Base-by-base conservation (phyloP, 345 rosid genomes). In the Eucalyptus brandiana region DNA sequence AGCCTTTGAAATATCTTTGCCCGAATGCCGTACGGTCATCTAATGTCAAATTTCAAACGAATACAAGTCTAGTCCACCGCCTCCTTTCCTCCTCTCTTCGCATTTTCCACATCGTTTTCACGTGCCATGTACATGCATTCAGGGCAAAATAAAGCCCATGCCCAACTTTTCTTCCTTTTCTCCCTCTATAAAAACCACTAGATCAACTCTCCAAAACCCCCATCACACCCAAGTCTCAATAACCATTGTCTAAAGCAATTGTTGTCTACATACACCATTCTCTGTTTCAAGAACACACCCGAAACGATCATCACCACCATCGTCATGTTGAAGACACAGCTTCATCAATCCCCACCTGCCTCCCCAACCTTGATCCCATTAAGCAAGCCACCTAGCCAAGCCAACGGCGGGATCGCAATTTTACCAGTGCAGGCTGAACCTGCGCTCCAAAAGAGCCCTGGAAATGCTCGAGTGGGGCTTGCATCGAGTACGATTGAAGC, bases 311-410 rank as follows among this genome's bases (percentile, higher is more conserved):
- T 13, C 34, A 13, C 32, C 69, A 13, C 69, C 69, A 60, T 60
- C 34, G n/a, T 60, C 69, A 94, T 93, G 94, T 87, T 90, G 94
- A 92, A 90, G 53, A 89, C 91, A 48, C 91, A 90, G 14, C 81
- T 87, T 87, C 88, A 91, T 24, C 89, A 83, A 34, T 76, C 92
- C 67, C 48, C 40, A 44, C 51, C 44, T 26, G 24, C 89, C 49
- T 34, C 88, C 80, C 37, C 90, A 56, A 83, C 62, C 53, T 54
- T 26, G 54, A 51, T 69, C 45, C 89, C 90, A 12, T n/a, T 4
- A 65, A 65, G 76, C 40, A 91, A 90, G 49, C 93, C 92, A 48
- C 91, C 92, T 72, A 51, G 91, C 81, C 87, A 88, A 72, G 93
- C 92, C 42, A 87, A 56, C 87, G 88, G 89, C 48, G 49, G 30